Evolutionary conservation across 176 grass and related monocot genomes (phyloP).

Genomic region (Carex scoparia): DNA sequence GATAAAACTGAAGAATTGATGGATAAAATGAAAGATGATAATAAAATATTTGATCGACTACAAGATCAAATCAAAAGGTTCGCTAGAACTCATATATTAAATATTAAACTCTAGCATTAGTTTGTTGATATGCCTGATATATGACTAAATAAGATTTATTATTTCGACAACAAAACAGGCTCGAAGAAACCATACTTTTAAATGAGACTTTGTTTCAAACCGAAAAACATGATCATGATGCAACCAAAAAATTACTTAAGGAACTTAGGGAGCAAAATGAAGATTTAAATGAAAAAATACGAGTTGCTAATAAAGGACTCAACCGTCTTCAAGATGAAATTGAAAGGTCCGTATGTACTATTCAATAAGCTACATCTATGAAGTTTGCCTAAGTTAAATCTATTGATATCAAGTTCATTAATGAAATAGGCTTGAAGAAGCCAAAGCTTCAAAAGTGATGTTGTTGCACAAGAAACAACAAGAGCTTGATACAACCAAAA

Average conservation of each 20-base stretch:
- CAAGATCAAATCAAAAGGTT: constrained; percentile 19
- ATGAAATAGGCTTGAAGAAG: constrained; percentile 54
- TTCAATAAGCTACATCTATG: constrained; percentile 8
- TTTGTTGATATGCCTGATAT: neutral
- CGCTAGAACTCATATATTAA: neutral
- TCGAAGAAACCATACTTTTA: constrained; percentile 5
- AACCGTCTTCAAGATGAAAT: constrained; percentile 45
- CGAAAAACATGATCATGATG: constrained; percentile 12
- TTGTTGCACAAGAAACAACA: constrained; percentile 51
- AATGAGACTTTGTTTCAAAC: neutral
- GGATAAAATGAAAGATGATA: constrained; percentile 29
- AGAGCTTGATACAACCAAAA: constrained; percentile 39
- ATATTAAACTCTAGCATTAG: neutral
- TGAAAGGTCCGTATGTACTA: constrained; percentile 38
- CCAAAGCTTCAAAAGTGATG: constrained; percentile 31
- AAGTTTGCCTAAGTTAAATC: neutral
- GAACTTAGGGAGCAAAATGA: constrained; percentile 13
- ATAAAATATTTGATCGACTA: neutral
- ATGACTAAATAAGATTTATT: neutral
- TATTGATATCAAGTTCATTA: constrained; percentile 27
- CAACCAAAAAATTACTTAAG: constrained; percentile 9
- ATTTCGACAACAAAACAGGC: neutral
- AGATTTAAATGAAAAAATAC: constrained; percentile 29
- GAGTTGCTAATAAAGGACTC: constrained; percentile 39
- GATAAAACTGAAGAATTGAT: constrained; percentile 44